Percentiles rank a stretch among this genome's conserved stretches.
Evolutionary conservation across 73 alveolate genomes (phyloP).

Genomic region (Stentor coeruleus): DNA sequence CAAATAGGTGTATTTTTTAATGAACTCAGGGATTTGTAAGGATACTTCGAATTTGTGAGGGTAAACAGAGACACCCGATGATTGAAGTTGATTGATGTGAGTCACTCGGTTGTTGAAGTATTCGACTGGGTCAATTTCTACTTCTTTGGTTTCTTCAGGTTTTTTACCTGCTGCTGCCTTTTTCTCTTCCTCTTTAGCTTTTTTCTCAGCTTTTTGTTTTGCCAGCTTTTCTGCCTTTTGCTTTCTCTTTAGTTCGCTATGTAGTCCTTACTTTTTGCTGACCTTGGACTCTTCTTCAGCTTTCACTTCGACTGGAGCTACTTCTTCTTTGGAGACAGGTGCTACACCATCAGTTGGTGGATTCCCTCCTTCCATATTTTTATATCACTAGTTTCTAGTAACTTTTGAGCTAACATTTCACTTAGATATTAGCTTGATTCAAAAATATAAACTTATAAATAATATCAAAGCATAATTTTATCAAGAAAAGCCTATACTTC

Average conservation of each 20-base stretch:
- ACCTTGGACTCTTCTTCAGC: background rate
- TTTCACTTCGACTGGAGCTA: background rate
- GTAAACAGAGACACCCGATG: conserved; percentile 44
- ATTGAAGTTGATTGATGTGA: conserved; percentile 66
- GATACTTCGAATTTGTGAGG: conserved; percentile 95
- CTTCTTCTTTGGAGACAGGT: background rate
- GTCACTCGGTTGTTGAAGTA: conserved; percentile 84
- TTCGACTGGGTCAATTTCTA: conserved; percentile 90
- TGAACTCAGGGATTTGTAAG: conserved; percentile 74
- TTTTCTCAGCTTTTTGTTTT: conserved; percentile 1
- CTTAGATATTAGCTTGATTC: too few species aligned
- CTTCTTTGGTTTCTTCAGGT: conserved; percentile 61
- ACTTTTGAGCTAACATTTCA: too few species aligned
- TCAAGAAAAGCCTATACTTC: too few species aligned
- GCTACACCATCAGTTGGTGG: background rate
- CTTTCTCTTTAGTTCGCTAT: conserved; percentile 12
- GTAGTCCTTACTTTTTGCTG: background rate
- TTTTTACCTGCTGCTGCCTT: conserved; percentile 32
- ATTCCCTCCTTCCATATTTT: background rate
- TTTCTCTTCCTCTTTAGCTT: conserved; percentile 3
- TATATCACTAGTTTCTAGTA: too few species aligned
- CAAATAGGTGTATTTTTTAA: conserved; percentile 62
- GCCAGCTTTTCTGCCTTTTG: conserved; percentile 22
- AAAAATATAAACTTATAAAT: too few species aligned
- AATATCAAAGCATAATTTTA: too few species aligned